A percentile compares a stretch with the other conserved stretches of the same genome.
These are phyloP conservation scores for Blastobotrys americana DNA, from an alignment of 805 yeast species.

Conservation along the genomic window DNA sequence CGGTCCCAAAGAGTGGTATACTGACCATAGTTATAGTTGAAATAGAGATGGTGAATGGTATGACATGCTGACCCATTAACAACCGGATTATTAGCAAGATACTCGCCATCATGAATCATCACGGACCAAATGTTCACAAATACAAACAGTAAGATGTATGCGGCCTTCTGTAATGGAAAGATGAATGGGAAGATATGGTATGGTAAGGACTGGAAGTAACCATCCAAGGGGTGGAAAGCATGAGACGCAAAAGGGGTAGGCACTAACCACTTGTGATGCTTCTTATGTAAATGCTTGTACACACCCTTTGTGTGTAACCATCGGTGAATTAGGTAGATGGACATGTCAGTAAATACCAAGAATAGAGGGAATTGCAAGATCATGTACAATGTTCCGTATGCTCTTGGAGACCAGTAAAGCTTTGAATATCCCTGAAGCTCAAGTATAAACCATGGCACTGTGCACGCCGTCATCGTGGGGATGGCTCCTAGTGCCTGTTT, in stretches of 20 bases:
- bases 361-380: slow-evolving; percentile 65
- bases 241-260: slow-evolving; percentile 98
- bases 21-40: slow-evolving; percentile 97
- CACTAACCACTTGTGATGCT: slow-evolving; percentile 98
- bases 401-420: slow-evolving; percentile 60
- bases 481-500: slow-evolving; percentile 71
- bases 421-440: slow-evolving; percentile 81
- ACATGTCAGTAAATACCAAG: slow-evolving; percentile 88
- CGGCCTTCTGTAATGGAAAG: slow-evolving; percentile 85
- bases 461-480: slow-evolving; percentile 80
- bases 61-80: slow-evolving; percentile 98
- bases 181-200: slow-evolving; percentile 88
- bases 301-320: slow-evolving; percentile 88
- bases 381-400: slow-evolving; percentile 65
- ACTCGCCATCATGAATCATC: slow-evolving; percentile 97
- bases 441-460: slow-evolving; percentile 82
- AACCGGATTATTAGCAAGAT: slow-evolving; percentile 84
- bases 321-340: slow-evolving; percentile 87
- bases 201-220: slow-evolving; percentile 86
- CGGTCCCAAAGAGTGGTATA: slow-evolving; percentile 98
- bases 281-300: slow-evolving; percentile 85
- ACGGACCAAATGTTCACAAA: slow-evolving; percentile 98
- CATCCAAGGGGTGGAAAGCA: slow-evolving; percentile 98
- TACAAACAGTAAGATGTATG: slow-evolving; percentile 74
- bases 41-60: slow-evolving; percentile 92